These are phyloP conservation scores for Cladosporium sp. DNA, from an alignment of 2,329 filamentous ascomycete species.

Conservation along the genomic window DNA sequence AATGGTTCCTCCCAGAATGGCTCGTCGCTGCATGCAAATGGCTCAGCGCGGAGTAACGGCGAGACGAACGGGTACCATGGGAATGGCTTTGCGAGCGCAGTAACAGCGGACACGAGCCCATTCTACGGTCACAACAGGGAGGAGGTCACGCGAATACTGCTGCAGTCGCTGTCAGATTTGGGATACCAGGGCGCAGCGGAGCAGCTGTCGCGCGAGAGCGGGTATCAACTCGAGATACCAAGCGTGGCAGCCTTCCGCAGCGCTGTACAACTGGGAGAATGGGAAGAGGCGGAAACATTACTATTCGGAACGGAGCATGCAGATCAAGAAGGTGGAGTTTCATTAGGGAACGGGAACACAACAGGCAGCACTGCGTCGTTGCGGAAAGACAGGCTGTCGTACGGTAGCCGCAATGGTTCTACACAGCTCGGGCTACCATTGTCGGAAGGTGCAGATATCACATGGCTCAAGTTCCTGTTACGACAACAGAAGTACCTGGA, in stretches of 20 bases:
- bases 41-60: slow-evolving; percentile 36
- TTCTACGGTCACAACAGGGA: slow-evolving; percentile 89
- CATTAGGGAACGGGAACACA: slow-evolving; percentile 32
- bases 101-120: slow-evolving; percentile 36
- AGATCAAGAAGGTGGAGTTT: slow-evolving; percentile 47
- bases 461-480: slow-evolving; percentile 82
- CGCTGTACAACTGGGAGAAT: slow-evolving; percentile 77
- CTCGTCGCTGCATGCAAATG: slow-evolving; percentile 42
- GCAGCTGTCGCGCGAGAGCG: slow-evolving; percentile 76
- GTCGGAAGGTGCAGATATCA: slow-evolving; percentile 70
- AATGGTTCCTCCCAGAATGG: slow-evolving; percentile 38
- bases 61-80: slow-evolving; percentile 45
- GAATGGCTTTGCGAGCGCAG: slow-evolving; percentile 34
- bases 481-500: slow-evolving; percentile 95
- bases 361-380: slow-evolving; percentile 1
- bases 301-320: slow-evolving; percentile 57
- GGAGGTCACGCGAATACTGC: slow-evolving; percentile 88
- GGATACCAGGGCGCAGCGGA: slow-evolving; percentile 79
- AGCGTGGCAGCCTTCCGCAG: slow-evolving; percentile 82
- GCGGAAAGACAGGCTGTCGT: slow-evolving; percentile 7
- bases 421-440: slow-evolving; percentile 64
- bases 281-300: slow-evolving; percentile 81
- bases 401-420: slow-evolving; percentile 30
- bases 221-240: slow-evolving; percentile 80
- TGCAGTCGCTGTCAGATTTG: slow-evolving; percentile 86